These are phyloP conservation scores for Podaxis sp. DNA, from an alignment of 768 basidiomycete genomes.

Conservation along the genomic window DNA sequence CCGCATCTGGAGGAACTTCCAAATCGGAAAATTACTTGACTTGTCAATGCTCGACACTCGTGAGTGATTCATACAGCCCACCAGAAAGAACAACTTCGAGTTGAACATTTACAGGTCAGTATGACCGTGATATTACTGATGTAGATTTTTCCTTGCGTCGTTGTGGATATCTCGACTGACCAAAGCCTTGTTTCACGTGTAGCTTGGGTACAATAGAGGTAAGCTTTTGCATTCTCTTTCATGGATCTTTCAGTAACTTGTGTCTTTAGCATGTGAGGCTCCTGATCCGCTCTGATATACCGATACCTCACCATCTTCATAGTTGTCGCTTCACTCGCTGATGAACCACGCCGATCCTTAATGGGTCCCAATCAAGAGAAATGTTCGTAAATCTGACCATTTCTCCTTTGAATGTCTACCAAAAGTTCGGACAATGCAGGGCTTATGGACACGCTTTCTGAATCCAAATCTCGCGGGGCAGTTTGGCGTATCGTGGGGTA, in stretches of 20 bases:
- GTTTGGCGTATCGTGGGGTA: not conserved
- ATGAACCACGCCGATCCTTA: not conserved
- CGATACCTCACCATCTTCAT: not conserved
- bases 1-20: slow-evolving; percentile 63
- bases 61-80: slow-evolving; percentile 22
- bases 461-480: not conserved
- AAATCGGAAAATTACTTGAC: slow-evolving; percentile 60
- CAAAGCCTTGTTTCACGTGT: slow-evolving; percentile 1
- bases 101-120: slow-evolving; percentile 36
- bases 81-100: not conserved
- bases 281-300: not conserved
- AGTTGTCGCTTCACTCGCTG: not conserved
- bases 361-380: not conserved
- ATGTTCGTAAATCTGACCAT: not conserved
- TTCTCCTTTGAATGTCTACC: not conserved
- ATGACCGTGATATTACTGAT: slow-evolving; percentile 57
- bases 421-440: not conserved
- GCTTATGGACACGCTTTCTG: not conserved
- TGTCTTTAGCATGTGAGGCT: not conserved
- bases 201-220: slow-evolving; percentile 56
- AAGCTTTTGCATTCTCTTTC: not conserved
- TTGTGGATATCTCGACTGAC: not conserved
- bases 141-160: slow-evolving; percentile 26
- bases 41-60: slow-evolving; percentile 65
- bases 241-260: not conserved